Evolutionary conservation across 352 stramenopile species (phyloP).

Genomic region (Globisporangium carolinianum): DNA sequence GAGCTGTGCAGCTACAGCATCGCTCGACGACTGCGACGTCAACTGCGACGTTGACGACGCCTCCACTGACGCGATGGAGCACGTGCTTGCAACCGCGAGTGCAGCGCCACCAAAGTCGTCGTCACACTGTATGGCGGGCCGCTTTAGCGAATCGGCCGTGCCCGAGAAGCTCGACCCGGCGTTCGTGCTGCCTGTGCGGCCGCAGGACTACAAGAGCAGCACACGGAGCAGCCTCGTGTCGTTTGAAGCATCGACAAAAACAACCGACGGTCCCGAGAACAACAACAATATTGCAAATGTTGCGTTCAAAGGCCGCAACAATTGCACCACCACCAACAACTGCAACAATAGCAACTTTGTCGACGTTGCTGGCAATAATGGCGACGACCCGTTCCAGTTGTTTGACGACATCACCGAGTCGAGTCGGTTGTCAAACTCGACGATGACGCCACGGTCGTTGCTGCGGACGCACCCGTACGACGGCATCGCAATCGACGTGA

Average conservation of each 20-base stretch:
- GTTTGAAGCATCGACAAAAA: slow-evolving; percentile 29
- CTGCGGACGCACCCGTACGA: slow-evolving; percentile 49
- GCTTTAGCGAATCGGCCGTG: slow-evolving; percentile 16
- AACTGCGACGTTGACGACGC: not conserved
- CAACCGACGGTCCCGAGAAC: slow-evolving; percentile 6
- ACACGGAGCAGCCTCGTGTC: slow-evolving; percentile 51
- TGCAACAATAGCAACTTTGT: slow-evolving; percentile 6
- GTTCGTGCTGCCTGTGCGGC: slow-evolving; percentile 29
- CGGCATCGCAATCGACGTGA: slow-evolving; percentile 46
- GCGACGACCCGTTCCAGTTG: slow-evolving; percentile 53
- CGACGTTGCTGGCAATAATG: slow-evolving; percentile 28
- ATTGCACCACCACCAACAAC: too few relatives aligned
- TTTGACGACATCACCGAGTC: slow-evolving; percentile 30
- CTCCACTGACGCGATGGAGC: not conserved
- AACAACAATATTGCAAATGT: too few relatives aligned
- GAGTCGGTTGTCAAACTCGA: slow-evolving; percentile 13
- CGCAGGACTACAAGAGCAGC: slow-evolving; percentile 20
- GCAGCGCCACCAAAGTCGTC: not conserved
- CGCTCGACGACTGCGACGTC: not conserved
- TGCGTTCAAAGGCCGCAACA: too few relatives aligned
- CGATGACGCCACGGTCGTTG: slow-evolving; percentile 25
- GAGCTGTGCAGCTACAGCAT: not conserved
- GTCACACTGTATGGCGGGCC: not conserved
- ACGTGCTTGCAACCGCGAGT: too few relatives aligned
- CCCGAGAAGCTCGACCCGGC: slow-evolving; percentile 26